Evolutionary conservation across 2,329 filamentous ascomycete species (phyloP).

Genomic region (Aspergillus ruber): DNA sequence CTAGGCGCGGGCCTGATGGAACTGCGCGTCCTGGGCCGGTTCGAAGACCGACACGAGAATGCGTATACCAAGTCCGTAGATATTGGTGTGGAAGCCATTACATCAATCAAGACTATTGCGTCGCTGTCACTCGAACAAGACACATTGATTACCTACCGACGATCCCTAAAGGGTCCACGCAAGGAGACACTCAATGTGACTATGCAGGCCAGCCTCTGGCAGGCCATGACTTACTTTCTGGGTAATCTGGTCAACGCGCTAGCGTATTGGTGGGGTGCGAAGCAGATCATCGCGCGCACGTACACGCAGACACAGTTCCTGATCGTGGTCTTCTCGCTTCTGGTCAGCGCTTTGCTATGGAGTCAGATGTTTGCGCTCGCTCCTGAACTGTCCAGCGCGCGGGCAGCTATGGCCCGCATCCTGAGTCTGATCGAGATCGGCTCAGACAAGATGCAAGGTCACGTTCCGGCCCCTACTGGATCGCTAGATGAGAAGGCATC

Average conservation of each 20-base stretch:
- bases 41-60: slow-evolving; percentile 49
- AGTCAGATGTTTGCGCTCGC: slow-evolving; percentile 69
- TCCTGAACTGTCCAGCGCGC: slow-evolving; percentile 63
- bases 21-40: slow-evolving; percentile 52
- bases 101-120: slow-evolving; percentile 46
- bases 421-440: slow-evolving; percentile 31
- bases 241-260: slow-evolving; percentile 66
- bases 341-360: slow-evolving; percentile 66
- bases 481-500: slow-evolving; percentile 17
- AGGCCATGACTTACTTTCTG: slow-evolving; percentile 36
- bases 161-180: slow-evolving; percentile 29
- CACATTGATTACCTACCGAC: slow-evolving; percentile 39
- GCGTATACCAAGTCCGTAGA: slow-evolving; percentile 46
- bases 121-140: slow-evolving; percentile 47
- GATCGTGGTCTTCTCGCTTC: slow-evolving; percentile 62
- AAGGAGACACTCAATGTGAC: slow-evolving; percentile 40
- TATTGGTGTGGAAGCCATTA: slow-evolving; percentile 47
- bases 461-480: slow-evolving; percentile 5
- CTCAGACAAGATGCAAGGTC: slow-evolving; percentile 19
- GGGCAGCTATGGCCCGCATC: slow-evolving; percentile 55
- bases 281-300: slow-evolving; percentile 58
- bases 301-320: slow-evolving; percentile 64
- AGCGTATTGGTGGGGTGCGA: slow-evolving; percentile 73
- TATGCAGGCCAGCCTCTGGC: slow-evolving; percentile 40
- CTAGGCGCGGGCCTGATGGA: slow-evolving; percentile 64